These are phyloP conservation scores for Acanthamoeba triangularis DNA, from an alignment of 208 protist genomes.

Conservation along the genomic window DNA sequence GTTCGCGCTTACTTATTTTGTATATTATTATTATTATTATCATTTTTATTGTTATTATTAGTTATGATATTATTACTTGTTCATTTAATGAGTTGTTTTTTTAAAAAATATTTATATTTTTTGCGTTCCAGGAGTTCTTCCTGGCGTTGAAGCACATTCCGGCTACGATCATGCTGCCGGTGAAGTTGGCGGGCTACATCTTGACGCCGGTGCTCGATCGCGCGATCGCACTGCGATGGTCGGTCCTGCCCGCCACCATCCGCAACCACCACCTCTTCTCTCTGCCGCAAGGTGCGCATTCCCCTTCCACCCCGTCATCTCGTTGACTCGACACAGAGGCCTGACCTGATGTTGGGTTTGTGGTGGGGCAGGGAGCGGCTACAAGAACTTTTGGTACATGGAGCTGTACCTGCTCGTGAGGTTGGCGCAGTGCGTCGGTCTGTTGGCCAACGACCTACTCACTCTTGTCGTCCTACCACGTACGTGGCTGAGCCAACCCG, in stretches of 20 bases:
- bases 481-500: not conserved
- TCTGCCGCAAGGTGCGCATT: not conserved
- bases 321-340: not conserved
- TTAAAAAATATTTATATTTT: too few relatives aligned
- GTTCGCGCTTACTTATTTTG: not conserved
- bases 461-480: not conserved
- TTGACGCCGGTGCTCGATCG: not conserved
- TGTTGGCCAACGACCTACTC: not conserved
- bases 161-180: conserved; percentile 10
- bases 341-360: not conserved
- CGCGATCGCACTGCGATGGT: too few relatives aligned
- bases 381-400: conserved; percentile 28
- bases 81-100: too few relatives aligned
- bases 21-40: too few relatives aligned
- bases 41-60: too few relatives aligned
- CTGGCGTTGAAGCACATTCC: not conserved
- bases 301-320: not conserved
- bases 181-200: conserved; percentile 18
- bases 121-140: conserved; percentile 18
- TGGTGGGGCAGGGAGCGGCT: not conserved
- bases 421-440: not conserved
- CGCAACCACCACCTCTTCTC: not conserved
- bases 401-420: not conserved
- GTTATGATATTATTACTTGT: not conserved
- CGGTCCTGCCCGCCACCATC: not conserved